Base-by-base conservation (phyloP, 2,329 filamentous ascomycete species). In the Fusarium sacchari region DNA sequence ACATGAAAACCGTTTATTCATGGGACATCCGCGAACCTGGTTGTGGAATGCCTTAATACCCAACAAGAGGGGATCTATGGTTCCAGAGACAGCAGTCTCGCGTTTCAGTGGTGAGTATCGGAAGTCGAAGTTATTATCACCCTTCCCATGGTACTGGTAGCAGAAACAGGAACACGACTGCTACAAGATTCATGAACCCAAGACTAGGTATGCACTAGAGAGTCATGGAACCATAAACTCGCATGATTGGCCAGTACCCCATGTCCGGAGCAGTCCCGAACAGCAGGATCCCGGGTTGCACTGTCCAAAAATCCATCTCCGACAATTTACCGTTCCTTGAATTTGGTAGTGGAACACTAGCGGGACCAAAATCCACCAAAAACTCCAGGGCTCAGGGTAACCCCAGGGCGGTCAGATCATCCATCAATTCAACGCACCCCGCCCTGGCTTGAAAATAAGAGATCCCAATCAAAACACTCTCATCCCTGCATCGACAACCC, bases 331-430 rank as follows among this genome's bases (percentile, higher is more conserved):
- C 43, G 62, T 64, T 59, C 71, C 66, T 53, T 69, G 50, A 64
- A 52, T 53, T 62, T 63, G 60, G 39, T 57, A 61, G 53, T 67
- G 69, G 68, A 67, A 55, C 44, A 40, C 39, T 58, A 42, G 67
- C 42, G 61, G 55, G 44, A 40, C 50, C 63, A 40, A 40, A 65
- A 42, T 22, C 26, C 61, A 65, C 20, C 50, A 40, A 55, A 55
- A 55, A 30, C 47, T 58, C 39, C 59, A 58, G 49, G 49, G 59
- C 39, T 36, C 37, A 43, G 49, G 40, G 40, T 30, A 55, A 30
- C 28, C 56, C 44, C 49, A 72, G 57, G 43, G 18, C 50, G 71
- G 58, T 73, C 70, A 73, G 70, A 73, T 71, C 70, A 73, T 67
- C 43, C 46, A 53, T 28, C 44, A 30, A 30, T 18, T 61, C 53